Percentiles rank a stretch among this genome's conserved stretches.
Evolutionary conservation across 2,329 filamentous ascomycete genomes (phyloP).

Genomic region (Passalora sequoiae): DNA sequence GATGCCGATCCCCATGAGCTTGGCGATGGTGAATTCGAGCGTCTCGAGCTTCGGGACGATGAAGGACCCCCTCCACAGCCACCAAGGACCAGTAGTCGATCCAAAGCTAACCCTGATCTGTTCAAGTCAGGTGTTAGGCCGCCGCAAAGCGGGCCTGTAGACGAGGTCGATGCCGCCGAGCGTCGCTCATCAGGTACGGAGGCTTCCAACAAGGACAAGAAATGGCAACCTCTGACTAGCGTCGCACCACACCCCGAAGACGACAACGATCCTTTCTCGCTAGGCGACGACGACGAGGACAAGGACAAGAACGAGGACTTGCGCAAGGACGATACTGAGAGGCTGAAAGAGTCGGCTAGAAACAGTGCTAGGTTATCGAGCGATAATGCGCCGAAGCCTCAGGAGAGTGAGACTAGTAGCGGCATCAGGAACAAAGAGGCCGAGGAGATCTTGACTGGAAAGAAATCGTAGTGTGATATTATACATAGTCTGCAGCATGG

Average conservation of each 20-base stretch:
- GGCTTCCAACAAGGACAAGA: conserved; percentile 63
- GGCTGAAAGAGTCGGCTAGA: conserved; percentile 47
- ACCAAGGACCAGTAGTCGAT: conserved; percentile 54
- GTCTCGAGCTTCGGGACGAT: conserved; percentile 57
- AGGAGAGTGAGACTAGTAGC: conserved; percentile 39
- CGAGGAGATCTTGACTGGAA: conserved; percentile 39
- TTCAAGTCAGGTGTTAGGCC: conserved; percentile 64
- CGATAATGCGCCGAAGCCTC: conserved; percentile 14
- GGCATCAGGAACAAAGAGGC: conserved; percentile 43
- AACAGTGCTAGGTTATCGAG: conserved; percentile 46
- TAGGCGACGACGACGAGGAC: conserved; percentile 80
- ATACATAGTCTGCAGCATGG: too few relatives aligned
- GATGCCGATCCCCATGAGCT: conserved; percentile 90
- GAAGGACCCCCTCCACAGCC: conserved; percentile 49
- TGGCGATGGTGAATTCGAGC: conserved; percentile 73
- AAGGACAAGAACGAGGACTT: conserved; percentile 59
- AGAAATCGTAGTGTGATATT: conserved; percentile 21
- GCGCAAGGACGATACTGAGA: conserved; percentile 49
- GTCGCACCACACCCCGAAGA: conserved; percentile 82
- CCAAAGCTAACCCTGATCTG: conserved; percentile 69
- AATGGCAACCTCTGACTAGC: conserved; percentile 90
- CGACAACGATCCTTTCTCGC: conserved; percentile 90
- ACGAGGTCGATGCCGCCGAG: conserved; percentile 75
- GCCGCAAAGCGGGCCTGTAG: conserved; percentile 58
- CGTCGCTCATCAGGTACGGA: conserved; percentile 35